These are phyloP conservation scores for Xylaria grammica DNA, from an alignment of 495 filamentous ascomycete genomes.

Conservation along the genomic window DNA sequence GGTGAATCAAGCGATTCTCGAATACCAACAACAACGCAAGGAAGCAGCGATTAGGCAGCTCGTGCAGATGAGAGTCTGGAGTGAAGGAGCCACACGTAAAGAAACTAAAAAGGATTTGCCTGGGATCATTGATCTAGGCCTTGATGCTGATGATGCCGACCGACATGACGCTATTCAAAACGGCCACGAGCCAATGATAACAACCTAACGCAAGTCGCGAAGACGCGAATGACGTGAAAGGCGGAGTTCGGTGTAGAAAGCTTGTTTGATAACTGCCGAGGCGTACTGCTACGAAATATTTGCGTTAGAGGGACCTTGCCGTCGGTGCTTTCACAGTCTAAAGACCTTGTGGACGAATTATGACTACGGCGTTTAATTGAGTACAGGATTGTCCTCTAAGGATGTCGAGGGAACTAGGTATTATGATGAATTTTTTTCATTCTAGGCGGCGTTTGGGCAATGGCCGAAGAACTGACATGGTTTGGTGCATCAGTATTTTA, in stretches of 20 bases:
- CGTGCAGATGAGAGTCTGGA: constrained; percentile 82
- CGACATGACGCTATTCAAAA: constrained; percentile 34
- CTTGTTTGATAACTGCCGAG: not conserved
- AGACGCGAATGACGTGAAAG: not conserved
- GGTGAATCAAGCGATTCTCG: constrained; percentile 88
- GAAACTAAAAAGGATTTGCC: constrained; percentile 78
- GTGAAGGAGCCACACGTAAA: constrained; percentile 73
- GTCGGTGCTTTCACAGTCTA: not conserved
- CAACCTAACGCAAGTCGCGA: constrained; percentile 37
- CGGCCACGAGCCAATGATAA: constrained; percentile 67
- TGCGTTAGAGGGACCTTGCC: not conserved
- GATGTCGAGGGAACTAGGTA: too few species aligned
- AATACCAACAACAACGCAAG: constrained; percentile 68
- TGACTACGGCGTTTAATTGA: constrained; percentile 2
- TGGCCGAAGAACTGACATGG: too few species aligned
- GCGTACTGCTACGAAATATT: not conserved
- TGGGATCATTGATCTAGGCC: constrained; percentile 70
- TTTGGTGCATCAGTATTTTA: too few species aligned
- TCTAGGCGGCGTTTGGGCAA: too few species aligned
- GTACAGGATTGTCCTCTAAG: too few species aligned
- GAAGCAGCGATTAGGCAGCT: constrained; percentile 82
- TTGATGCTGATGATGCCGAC: constrained; percentile 57
- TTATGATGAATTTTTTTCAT: too few species aligned
- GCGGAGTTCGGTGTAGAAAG: not conserved
- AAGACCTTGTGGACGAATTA: constrained; percentile 8